Percentiles rank a stretch among this genome's conserved stretches.
These are phyloP conservation scores for Schizothecium vesticola DNA, from an alignment of 495 filamentous ascomycete species.

Conservation along the genomic window DNA sequence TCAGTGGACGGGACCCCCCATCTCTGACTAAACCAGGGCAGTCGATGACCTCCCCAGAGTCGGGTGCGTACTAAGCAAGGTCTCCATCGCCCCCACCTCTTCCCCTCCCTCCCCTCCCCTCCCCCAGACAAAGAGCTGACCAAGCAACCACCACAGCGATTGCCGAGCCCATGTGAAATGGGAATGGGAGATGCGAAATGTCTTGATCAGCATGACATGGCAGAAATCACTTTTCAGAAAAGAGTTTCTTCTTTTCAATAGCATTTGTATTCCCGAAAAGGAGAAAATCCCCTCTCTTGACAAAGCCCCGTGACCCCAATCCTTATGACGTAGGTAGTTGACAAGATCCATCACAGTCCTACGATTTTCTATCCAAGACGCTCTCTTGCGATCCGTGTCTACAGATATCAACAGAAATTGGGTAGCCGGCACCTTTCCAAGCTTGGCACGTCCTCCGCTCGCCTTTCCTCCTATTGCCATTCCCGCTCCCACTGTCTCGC, in stretches of 20 bases:
- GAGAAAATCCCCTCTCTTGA: not conserved
- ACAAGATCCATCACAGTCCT: too few relatives aligned
- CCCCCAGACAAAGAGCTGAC: not conserved
- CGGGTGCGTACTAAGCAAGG: not conserved
- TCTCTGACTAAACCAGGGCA: not conserved
- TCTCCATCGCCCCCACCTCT: not conserved
- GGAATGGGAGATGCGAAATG: not conserved
- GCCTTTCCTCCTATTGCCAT: too few relatives aligned
- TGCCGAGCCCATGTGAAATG: not conserved
- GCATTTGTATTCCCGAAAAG: too few relatives aligned
- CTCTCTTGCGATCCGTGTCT: too few relatives aligned
- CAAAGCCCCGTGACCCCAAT: not conserved
- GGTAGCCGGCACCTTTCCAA: too few relatives aligned
- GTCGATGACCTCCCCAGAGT: not conserved
- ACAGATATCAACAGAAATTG: too few relatives aligned
- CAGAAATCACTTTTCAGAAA: not conserved
- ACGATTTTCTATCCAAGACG: too few relatives aligned
- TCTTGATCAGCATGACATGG: slow-evolving; percentile 2
- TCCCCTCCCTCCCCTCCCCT: not conserved
- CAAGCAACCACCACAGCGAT: not conserved
- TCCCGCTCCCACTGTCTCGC: too few relatives aligned
- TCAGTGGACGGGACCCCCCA: not conserved
- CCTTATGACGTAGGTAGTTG: not conserved
- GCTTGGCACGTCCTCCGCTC: too few relatives aligned
- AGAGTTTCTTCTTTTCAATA: too few relatives aligned